Base-by-base conservation (phyloP, 139 green algal species). In the Chlamydomonas sp. region DNA sequence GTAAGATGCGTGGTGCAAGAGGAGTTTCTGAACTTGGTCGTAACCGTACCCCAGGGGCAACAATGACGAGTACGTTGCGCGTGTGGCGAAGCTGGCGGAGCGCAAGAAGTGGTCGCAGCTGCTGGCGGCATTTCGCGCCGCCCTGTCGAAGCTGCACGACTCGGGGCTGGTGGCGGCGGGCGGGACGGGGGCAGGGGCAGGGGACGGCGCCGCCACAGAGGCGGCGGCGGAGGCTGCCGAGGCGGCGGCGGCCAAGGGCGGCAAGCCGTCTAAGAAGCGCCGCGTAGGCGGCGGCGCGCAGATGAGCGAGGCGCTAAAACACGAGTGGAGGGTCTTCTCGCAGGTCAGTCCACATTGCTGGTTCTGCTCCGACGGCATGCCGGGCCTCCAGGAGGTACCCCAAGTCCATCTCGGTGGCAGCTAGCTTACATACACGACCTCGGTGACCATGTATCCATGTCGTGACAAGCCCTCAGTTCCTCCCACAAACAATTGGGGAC, bases 21-120 rank as follows among this genome's bases (percentile, higher is more conserved):
- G 14, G 67, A n/a, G 67, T 15, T 15, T 12, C 5, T 12, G 10
- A 4, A 20, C 10, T 73, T 73, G 67, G 18, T 49, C 63, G 63
- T 68, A 12, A 16, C 12, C 63, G 57, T 20, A 9, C 75, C 59
- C 14, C 90, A 94, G 91, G 17, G 96, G 97, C 79, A 95, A 97
- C 90, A 99, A 99, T 77, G 95, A 97, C 59, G 95, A 96, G 61
- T 98, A 98, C 74, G 87, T 98, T 60, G 72, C 72, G 0, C 88
- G 95, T 9, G 92, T 94, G 8, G 63, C 90, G 15, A 96, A 97
- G 74, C 94, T 95, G 80, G 96, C 95, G 0, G 92, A 96, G 90
- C 95, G 96, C 60, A 81, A 91, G n/a, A 98, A 98, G 86, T 99
- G 97, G 97, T 77, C 49, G 2, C 92, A 95, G 66, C 93, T 99